Evolutionary conservation across 345 rosid species (phyloP).

Genomic region (Atalantia buxifolia): DNA sequence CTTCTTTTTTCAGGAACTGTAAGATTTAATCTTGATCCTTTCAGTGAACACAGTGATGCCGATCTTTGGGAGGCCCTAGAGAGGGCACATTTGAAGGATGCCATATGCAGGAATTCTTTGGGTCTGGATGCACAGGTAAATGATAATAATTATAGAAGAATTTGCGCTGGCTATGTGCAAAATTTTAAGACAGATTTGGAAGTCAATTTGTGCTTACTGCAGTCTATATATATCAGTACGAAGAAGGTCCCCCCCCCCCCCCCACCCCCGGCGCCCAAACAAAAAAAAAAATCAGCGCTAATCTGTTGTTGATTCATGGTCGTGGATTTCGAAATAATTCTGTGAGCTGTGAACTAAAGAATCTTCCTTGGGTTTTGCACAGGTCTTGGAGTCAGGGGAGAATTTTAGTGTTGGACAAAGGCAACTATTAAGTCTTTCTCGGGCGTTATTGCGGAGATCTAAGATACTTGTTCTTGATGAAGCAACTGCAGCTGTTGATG

Average conservation of each 20-base stretch:
- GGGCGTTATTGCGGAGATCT: constrained; percentile 90
- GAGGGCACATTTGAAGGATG: constrained; percentile 89
- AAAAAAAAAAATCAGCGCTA: no score
- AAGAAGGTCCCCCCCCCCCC: no score
- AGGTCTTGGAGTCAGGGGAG: constrained; percentile 97
- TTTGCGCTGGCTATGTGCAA: neutral
- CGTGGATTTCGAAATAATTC: neutral
- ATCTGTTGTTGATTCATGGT: neutral
- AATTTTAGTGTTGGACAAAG: constrained; percentile 99
- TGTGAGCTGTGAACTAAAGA: neutral
- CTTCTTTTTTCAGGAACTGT: constrained; percentile 61
- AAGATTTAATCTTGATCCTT: constrained; percentile 97
- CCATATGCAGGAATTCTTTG: constrained; percentile 68
- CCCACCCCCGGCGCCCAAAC: no score
- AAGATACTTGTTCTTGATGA: constrained; percentile 98
- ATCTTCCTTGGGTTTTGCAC: constrained; percentile 14
- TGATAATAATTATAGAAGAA: constrained; percentile 1
- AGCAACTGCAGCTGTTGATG: constrained; percentile 99
- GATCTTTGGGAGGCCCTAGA: constrained; percentile 98
- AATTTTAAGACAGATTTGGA: neutral
- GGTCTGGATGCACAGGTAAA: constrained; percentile 93
- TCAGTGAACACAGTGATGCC: constrained; percentile 93
- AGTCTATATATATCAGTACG: neutral
- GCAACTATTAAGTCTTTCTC: constrained; percentile 94
- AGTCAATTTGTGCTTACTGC: neutral